phyloP scores from a whole-genome alignment of 164 flowering plant genomes.

The Tinospora cordifolia region DNA sequence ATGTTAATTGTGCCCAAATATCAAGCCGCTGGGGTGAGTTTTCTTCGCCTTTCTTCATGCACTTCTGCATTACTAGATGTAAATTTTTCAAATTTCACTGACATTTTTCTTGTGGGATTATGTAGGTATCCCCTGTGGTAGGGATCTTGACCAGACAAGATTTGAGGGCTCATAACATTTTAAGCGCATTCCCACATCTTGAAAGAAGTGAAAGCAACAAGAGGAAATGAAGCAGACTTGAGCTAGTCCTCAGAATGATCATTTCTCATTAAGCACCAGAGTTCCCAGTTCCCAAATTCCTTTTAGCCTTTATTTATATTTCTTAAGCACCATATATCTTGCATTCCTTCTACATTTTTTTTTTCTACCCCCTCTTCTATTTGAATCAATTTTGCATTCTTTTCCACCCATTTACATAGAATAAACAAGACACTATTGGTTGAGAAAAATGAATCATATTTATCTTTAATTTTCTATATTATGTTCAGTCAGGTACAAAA shows the following conservation, averaged over 20 bases:
- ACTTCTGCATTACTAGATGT: not conserved
- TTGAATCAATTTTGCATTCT: slow-evolving; percentile 23
- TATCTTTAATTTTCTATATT: not conserved
- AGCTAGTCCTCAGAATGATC: not conserved
- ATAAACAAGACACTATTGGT: slow-evolving; percentile 10
- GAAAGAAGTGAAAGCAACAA: slow-evolving; percentile 40
- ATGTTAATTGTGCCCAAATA: slow-evolving; percentile 70
- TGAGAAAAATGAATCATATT: slow-evolving; percentile 2
- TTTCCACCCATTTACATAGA: slow-evolving; percentile 18
- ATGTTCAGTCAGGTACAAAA: slow-evolving; percentile 4
- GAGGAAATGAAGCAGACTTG: slow-evolving; percentile 22
- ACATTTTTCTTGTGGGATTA: slow-evolving; percentile 17
- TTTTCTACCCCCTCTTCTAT: not conserved
- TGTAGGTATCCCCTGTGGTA: slow-evolving; percentile 66
- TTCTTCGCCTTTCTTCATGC: slow-evolving; percentile 3
- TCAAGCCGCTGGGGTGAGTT: slow-evolving; percentile 74
- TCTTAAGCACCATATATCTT: no score
- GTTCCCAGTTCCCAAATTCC: no score
- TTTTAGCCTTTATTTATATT: no score
- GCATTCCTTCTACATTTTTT: not conserved
- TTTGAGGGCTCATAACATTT: slow-evolving; percentile 64
- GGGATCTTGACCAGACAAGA: slow-evolving; percentile 95
- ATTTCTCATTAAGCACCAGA: slow-evolving; percentile 7
- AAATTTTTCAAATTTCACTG: slow-evolving; percentile 14
- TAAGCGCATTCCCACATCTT: slow-evolving; percentile 66